A percentile compares a stretch with the other conserved stretches of the same genome.
Conservation (phyloP, 31 red algal genomes). For the Porphyra umbilicalis region DNA sequence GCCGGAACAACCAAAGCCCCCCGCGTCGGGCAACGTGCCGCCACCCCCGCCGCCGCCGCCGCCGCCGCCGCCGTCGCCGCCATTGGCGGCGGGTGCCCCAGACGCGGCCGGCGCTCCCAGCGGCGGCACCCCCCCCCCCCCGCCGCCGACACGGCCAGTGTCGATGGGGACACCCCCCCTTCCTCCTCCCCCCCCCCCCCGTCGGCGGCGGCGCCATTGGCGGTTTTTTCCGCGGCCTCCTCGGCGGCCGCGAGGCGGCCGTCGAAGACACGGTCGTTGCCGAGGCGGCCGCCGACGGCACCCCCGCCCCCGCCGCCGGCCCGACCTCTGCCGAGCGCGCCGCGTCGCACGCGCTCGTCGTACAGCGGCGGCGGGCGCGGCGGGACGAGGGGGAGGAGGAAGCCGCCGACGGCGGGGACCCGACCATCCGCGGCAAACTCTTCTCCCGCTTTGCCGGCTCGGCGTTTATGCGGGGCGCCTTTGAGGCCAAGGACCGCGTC, state of each 20-base stretch:
- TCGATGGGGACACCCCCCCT: too few species aligned
- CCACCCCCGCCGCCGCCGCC: too few species aligned
- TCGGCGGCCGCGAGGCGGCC: constrained; percentile 64
- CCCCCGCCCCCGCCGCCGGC: constrained; percentile 40
- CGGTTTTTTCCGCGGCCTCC: constrained; percentile 75
- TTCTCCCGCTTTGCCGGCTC: constrained; percentile 85
- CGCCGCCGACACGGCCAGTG: too few species aligned
- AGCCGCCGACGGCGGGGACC: not conserved
- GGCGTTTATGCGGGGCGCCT: constrained; percentile 76
- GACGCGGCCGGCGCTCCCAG: too few species aligned
- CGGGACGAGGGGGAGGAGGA: constrained; percentile 35
- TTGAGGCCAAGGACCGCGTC: constrained; percentile 86
- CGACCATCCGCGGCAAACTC: constrained; percentile 64
- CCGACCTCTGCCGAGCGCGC: constrained; percentile 28
- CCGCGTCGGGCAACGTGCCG: too few species aligned
- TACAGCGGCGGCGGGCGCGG: constrained; percentile 23
- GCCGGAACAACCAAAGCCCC: too few species aligned
- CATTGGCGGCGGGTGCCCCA: too few species aligned
- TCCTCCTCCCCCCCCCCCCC: not conserved
- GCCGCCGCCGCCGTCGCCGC: too few species aligned
- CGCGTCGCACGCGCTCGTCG: constrained; percentile 26
- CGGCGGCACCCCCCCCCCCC: too few species aligned
- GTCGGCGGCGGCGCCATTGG: constrained; percentile 34
- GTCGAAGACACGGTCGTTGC: constrained; percentile 64
- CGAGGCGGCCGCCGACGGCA: constrained; percentile 55